Conservation (phyloP, 2,329 filamentous ascomycete species). For the Alternaria atra region DNA sequence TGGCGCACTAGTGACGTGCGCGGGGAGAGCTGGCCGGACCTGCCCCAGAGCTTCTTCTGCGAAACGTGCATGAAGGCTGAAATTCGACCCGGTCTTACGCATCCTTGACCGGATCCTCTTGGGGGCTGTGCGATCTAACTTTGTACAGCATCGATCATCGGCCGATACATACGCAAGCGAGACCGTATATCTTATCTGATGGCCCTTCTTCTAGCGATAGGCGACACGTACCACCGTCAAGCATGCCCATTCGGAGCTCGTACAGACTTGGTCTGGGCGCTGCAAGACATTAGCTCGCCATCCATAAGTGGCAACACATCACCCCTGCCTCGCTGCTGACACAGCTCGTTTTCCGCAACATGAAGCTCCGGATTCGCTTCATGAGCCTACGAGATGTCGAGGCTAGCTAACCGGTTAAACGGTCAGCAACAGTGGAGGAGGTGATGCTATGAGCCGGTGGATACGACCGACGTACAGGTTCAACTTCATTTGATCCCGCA, state of each 20-base stretch:
- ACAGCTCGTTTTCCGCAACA: slow-evolving; percentile 20
- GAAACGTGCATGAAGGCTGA: neutral
- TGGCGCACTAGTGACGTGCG: slow-evolving; percentile 7
- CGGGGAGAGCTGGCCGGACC: slow-evolving; percentile 1
- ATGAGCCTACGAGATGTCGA: neutral
- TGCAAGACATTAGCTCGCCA: slow-evolving; percentile 17
- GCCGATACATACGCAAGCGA: slow-evolving; percentile 30
- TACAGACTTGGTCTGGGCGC: slow-evolving; percentile 8
- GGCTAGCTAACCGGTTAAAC: slow-evolving; percentile 18
- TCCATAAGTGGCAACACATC: slow-evolving; percentile 13
- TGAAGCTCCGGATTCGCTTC: slow-evolving; percentile 12
- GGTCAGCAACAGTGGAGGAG: slow-evolving; percentile 1
- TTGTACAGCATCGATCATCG: slow-evolving; percentile 13
- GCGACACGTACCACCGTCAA: slow-evolving; percentile 10
- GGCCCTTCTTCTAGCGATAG: slow-evolving; percentile 2
- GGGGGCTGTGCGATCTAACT: slow-evolving; percentile 7
- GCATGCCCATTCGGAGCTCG: neutral
- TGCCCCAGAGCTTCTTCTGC: neutral
- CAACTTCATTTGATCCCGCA: neutral
- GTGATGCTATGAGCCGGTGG: slow-evolving; percentile 9
- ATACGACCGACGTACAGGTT: slow-evolving; percentile 15
- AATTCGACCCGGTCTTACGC: slow-evolving; percentile 5
- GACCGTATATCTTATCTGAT: slow-evolving; percentile 17
- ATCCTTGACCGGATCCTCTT: slow-evolving; percentile 12
- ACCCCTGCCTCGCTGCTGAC: slow-evolving; percentile 31